Conservation (phyloP, 495 filamentous ascomycete genomes). For the Tuber microsphaerosporum region DNA sequence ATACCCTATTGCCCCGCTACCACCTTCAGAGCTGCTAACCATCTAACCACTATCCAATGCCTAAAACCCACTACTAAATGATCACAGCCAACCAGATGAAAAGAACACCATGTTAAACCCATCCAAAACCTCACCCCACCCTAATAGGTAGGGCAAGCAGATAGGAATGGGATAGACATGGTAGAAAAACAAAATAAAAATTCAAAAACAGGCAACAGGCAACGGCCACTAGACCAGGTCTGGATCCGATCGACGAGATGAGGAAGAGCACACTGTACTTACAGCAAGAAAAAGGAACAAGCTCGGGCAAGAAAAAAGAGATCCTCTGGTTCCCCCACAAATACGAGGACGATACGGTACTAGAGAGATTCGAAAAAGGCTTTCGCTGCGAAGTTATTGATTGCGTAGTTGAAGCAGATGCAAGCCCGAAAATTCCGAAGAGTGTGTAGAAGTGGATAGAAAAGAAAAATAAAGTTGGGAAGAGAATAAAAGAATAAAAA, state of each 20-base stretch:
- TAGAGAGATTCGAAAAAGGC: not conserved
- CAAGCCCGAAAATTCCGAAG: not conserved
- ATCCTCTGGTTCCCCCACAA: conserved; percentile 1
- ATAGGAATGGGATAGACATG: not conserved
- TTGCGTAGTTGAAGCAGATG: not conserved
- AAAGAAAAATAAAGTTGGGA: not conserved
- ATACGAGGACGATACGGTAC: not conserved
- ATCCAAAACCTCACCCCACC: not conserved
- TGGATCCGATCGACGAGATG: conserved; percentile 9
- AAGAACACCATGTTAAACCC: not conserved
- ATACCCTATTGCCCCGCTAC: not conserved
- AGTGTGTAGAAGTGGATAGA: conserved; percentile 9
- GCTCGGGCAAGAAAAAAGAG: conserved; percentile 28
- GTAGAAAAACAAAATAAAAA: conserved; percentile 12
- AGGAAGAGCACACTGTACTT: conserved; percentile 27
- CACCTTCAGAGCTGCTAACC: not conserved
- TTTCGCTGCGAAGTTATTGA: conserved; percentile 1
- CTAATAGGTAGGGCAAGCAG: not conserved
- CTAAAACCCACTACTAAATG: not conserved
- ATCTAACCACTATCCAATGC: conserved; percentile 4
- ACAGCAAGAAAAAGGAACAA: conserved; percentile 21
- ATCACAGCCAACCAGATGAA: conserved; percentile 1
- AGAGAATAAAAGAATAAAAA: conserved; percentile 23
- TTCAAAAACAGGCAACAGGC: conserved; percentile 10
- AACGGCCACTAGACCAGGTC: conserved; percentile 10